Percentiles rank a stretch among this genome's conserved stretches.
Conservation (phyloP, 352 stramenopile genomes). For the Globisporangium cylindrosporum region DNA sequence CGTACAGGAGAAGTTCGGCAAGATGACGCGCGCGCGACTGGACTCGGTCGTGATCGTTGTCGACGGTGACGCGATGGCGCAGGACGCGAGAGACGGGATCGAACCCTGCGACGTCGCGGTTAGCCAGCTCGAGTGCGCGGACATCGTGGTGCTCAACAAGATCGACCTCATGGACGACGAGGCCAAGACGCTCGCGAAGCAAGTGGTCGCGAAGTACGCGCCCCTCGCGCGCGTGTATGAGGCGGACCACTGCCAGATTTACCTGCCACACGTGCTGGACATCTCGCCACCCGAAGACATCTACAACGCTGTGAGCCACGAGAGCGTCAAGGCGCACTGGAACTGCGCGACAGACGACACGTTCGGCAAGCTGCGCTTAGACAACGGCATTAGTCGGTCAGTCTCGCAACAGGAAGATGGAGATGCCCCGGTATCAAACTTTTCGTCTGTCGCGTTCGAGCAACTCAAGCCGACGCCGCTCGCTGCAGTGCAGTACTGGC, state of each 20-base stretch:
- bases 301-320: slow-evolving; percentile 59
- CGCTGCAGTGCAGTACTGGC: slow-evolving; percentile 48
- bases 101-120: slow-evolving; percentile 43
- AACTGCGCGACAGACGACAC: slow-evolving; percentile 37
- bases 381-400: slow-evolving; percentile 10
- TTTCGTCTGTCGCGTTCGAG: slow-evolving; percentile 51
- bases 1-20: slow-evolving; percentile 71
- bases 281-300: slow-evolving; percentile 52
- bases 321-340: slow-evolving; percentile 62
- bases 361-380: slow-evolving; percentile 34
- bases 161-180: slow-evolving; percentile 56
- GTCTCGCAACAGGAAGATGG: background rate
- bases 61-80: slow-evolving; percentile 64
- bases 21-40: slow-evolving; percentile 74
- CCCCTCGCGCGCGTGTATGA: slow-evolving; percentile 64
- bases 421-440: slow-evolving; percentile 12
- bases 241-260: slow-evolving; percentile 56
- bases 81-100: slow-evolving; percentile 28
- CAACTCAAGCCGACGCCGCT: slow-evolving; percentile 34
- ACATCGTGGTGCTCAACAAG: slow-evolving; percentile 85
- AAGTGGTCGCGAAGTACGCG: slow-evolving; percentile 39
- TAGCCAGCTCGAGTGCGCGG: slow-evolving; percentile 63
- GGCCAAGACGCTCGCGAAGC: slow-evolving; percentile 23
- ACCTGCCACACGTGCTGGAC: slow-evolving; percentile 73
- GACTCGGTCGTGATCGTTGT: slow-evolving; percentile 78